These are phyloP conservation scores for Litsea cubeba DNA, from an alignment of 164 flowering plant genomes.

Conservation along the genomic window DNA sequence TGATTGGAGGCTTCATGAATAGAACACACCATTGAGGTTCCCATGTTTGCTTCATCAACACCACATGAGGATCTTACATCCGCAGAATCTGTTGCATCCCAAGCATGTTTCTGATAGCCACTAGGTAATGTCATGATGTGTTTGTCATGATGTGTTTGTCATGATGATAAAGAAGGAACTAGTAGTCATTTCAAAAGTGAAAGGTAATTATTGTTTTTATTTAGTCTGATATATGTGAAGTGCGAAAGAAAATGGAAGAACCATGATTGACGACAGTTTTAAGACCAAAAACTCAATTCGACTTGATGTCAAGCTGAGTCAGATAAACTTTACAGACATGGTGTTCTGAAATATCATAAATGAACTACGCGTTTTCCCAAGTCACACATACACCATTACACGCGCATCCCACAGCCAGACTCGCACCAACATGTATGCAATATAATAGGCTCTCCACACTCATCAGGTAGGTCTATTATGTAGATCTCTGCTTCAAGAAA, in stretches of 20 bases:
- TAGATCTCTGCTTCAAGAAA: too few species aligned
- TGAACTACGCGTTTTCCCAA: not conserved
- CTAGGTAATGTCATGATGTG: not conserved
- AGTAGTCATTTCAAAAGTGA: not conserved
- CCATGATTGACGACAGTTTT: not conserved
- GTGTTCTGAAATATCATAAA: not conserved
- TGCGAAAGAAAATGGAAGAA: not conserved
- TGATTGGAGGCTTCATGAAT: constrained; percentile 14
- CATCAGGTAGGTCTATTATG: too few species aligned
- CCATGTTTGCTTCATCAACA: constrained; percentile 12
- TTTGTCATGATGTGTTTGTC: not conserved
- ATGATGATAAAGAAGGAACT: not conserved
- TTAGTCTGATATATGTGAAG: not conserved
- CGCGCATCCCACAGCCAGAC: not conserved
- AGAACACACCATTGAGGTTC: constrained; percentile 8
- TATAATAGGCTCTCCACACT: too few species aligned
- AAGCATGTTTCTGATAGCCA: constrained; percentile 1
- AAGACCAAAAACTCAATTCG: not conserved
- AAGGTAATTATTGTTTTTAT: not conserved
- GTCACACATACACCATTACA: not conserved
- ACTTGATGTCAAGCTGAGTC: not conserved
- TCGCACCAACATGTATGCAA: too few species aligned
- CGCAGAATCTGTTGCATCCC: not conserved
- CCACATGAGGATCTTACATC: constrained; percentile 22
- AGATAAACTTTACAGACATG: too few species aligned